phyloP scores from a whole-genome alignment of 495 filamentous ascomycete species.

The Penicillium daleae region DNA sequence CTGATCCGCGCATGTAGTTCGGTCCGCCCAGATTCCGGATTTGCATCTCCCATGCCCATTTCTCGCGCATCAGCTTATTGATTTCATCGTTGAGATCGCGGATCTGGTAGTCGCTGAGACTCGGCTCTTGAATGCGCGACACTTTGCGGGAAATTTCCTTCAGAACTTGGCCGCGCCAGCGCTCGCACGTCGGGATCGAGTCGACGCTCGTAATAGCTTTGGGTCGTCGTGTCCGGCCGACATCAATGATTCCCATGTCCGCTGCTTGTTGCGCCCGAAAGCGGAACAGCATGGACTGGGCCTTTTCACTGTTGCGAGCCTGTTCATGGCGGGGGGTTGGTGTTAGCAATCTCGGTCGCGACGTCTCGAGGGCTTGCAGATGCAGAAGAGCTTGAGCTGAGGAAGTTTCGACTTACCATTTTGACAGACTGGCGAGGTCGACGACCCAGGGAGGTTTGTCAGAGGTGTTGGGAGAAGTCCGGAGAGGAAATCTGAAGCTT shows the following conservation, averaged over 20 bases:
- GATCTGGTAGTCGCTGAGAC: constrained; percentile 92
- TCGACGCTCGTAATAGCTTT: constrained; percentile 85
- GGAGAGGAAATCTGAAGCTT: constrained; percentile 30
- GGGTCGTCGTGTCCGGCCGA: constrained; percentile 85
- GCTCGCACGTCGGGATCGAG: constrained; percentile 86
- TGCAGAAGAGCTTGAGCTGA: background rate
- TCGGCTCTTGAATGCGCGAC: constrained; percentile 87
- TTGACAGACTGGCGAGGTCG: constrained; percentile 28
- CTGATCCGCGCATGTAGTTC: constrained; percentile 94
- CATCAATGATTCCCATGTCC: constrained; percentile 93
- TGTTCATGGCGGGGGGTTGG: constrained; percentile 35
- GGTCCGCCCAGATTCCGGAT: constrained; percentile 92
- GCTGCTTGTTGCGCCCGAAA: constrained; percentile 98
- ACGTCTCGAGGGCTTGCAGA: background rate
- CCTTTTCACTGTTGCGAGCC: constrained; percentile 93
- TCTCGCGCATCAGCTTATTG: constrained; percentile 98
- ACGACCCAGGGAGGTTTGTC: constrained; percentile 19
- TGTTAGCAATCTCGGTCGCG: constrained; percentile 27
- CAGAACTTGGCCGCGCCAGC: constrained; percentile 97
- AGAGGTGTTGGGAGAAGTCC: constrained; percentile 30
- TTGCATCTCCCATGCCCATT: constrained; percentile 97
- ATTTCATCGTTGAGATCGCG: constrained; percentile 98
- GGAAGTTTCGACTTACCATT: constrained; percentile 35
- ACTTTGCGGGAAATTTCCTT: constrained; percentile 98
- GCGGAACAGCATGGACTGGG: constrained; percentile 99